These are phyloP conservation scores for Panaeolus papilionaceus DNA, from an alignment of 768 basidiomycete species.

Conservation along the genomic window DNA sequence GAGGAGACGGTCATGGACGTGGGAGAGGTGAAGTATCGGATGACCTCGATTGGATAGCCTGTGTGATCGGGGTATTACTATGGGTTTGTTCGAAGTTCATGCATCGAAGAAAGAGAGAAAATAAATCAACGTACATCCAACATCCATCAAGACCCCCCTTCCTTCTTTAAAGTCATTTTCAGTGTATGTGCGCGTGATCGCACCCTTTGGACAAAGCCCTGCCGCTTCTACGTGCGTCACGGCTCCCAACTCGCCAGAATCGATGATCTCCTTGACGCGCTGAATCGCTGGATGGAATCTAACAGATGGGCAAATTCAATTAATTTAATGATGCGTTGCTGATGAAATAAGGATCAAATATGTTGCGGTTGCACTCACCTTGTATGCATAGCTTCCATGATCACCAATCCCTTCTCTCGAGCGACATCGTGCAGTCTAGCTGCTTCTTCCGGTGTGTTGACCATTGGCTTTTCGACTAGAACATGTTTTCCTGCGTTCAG, in stretches of 20 bases:
- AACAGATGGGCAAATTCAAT: neutral
- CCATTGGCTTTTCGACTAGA: constrained; percentile 66
- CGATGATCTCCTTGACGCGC: constrained; percentile 59
- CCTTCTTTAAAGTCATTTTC: constrained; percentile 58
- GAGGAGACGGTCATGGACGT: constrained; percentile 49
- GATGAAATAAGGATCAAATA: too few relatives aligned
- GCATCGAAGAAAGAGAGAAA: too few relatives aligned
- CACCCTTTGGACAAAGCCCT: constrained; percentile 41
- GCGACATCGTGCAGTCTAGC: constrained; percentile 51
- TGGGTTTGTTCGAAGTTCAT: too few relatives aligned
- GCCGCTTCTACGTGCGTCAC: constrained; percentile 50
- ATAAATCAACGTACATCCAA: constrained; percentile 49
- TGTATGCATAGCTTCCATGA: constrained; percentile 67
- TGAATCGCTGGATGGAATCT: constrained; percentile 68
- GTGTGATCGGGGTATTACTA: neutral
- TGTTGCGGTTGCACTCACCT: too few relatives aligned
- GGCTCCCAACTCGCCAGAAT: constrained; percentile 60
- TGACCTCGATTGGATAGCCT: constrained; percentile 56
- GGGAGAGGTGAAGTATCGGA: constrained; percentile 52
- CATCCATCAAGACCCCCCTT: constrained; percentile 67
- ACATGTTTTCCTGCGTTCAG: constrained; percentile 72
- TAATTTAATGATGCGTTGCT: too few relatives aligned
- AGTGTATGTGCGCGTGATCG: constrained; percentile 45
- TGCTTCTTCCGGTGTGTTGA: constrained; percentile 51
- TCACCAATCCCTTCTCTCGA: constrained; percentile 53